A percentile compares a stretch with the other conserved stretches of the same genome.
Conservation (phyloP, 2,329 filamentous ascomycete species). For the Monilinia aucupariae region DNA sequence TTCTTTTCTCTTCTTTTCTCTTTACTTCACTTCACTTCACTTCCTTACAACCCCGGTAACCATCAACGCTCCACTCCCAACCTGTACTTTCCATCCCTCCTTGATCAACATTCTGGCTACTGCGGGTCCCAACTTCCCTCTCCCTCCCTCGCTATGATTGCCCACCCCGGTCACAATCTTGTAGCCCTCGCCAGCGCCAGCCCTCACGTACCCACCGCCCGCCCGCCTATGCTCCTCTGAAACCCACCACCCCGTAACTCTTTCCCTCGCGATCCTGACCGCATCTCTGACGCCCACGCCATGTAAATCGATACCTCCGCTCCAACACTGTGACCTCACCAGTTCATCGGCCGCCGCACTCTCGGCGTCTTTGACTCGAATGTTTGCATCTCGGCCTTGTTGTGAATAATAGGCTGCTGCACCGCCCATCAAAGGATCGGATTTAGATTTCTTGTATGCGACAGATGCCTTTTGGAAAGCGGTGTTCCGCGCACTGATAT, state of each 20-base stretch:
- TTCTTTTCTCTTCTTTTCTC: too few species aligned
- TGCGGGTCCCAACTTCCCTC: slow-evolving; percentile 68
- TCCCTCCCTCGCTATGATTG: slow-evolving; percentile 70
- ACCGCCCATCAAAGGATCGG: slow-evolving; percentile 67
- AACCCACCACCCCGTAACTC: slow-evolving; percentile 71
- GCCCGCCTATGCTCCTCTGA: slow-evolving; percentile 44
- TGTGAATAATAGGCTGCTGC: slow-evolving; percentile 73
- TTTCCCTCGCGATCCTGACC: slow-evolving; percentile 66
- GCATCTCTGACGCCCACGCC: slow-evolving; percentile 77
- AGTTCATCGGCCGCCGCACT: slow-evolving; percentile 64
- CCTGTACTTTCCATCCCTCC: slow-evolving; percentile 79
- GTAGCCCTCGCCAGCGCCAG: slow-evolving; percentile 46
- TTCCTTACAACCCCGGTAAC: slow-evolving; percentile 53
- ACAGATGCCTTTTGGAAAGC: slow-evolving; percentile 53
- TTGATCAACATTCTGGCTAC: slow-evolving; percentile 70
- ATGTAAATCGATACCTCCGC: slow-evolving; percentile 67
- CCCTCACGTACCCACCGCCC: slow-evolving; percentile 33
- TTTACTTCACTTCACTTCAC: not conserved
- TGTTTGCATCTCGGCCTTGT: slow-evolving; percentile 59
- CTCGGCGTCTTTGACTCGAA: slow-evolving; percentile 51
- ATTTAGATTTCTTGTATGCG: slow-evolving; percentile 57
- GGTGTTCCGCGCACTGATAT: slow-evolving; percentile 24
- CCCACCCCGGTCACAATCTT: slow-evolving; percentile 78
- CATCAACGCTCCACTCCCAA: slow-evolving; percentile 63
- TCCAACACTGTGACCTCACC: slow-evolving; percentile 61